Conservation (phyloP, 2,329 filamentous ascomycete species). For the Xylaria sp. region DNA sequence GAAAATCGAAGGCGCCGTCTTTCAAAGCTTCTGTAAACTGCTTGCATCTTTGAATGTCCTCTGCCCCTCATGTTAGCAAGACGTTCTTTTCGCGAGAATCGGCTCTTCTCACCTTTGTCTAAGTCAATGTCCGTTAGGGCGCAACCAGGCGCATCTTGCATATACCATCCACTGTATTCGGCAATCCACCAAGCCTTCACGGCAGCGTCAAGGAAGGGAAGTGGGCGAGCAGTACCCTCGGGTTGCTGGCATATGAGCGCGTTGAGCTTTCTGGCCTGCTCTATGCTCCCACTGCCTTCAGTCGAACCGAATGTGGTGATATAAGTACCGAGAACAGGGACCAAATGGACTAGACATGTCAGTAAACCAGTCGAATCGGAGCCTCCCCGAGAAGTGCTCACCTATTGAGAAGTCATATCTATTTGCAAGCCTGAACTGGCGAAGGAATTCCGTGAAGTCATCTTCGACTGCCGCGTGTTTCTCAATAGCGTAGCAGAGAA, state of each 20-base stretch:
- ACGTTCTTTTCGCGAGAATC: conserved; percentile 13
- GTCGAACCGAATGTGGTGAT: conserved; percentile 74
- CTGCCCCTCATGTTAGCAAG: conserved; percentile 40
- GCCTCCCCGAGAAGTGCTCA: conserved; percentile 6
- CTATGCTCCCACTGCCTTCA: conserved; percentile 62
- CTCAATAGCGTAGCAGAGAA: conserved; percentile 73
- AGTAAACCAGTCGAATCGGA: conserved; percentile 5
- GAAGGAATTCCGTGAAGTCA: conserved; percentile 70
- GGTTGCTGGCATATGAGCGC: conserved; percentile 58
- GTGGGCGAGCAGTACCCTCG: conserved; percentile 64
- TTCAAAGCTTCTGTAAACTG: conserved; percentile 72
- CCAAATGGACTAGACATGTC: conserved; percentile 61
- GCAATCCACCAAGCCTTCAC: conserved; percentile 82
- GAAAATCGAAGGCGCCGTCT: conserved; percentile 87
- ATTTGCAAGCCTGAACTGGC: conserved; percentile 62
- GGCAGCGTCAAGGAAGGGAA: conserved; percentile 73
- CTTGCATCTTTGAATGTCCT: conserved; percentile 65
- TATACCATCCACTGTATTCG: conserved; percentile 86
- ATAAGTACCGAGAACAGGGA: conserved; percentile 72
- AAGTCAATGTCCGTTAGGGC: conserved; percentile 58
- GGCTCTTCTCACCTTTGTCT: conserved; percentile 42
- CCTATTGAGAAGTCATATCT: conserved; percentile 57
- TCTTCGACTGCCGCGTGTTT: conserved; percentile 62
- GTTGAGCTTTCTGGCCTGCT: conserved; percentile 66
- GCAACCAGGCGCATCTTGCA: conserved; percentile 62